A percentile compares a stretch with the other conserved stretches of the same genome.
Conservation (phyloP, 305 asterid genomes). For the Lippia alba region DNA sequence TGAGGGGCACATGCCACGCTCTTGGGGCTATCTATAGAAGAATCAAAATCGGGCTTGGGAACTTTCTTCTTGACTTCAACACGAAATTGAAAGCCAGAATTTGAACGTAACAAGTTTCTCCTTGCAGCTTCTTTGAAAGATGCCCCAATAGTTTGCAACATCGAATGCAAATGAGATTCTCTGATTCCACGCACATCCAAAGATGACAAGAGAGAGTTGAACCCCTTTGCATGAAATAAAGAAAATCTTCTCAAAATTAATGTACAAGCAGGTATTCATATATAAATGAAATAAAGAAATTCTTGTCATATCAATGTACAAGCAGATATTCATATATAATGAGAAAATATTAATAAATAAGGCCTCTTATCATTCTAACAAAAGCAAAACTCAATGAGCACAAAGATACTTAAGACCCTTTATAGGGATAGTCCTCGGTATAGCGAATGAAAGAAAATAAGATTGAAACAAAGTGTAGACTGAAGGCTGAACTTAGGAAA, state of each 20-base stretch:
- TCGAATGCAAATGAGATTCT: conserved; percentile 80
- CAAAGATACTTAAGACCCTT: neutral
- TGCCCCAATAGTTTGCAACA: conserved; percentile 75
- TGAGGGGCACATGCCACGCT: conserved; percentile 31
- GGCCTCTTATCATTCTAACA: neutral
- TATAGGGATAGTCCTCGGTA: neutral
- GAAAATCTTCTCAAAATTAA: conserved; percentile 3
- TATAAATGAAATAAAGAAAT: neutral
- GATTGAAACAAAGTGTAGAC: neutral
- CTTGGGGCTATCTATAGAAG: conserved; percentile 38
- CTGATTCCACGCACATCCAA: conserved; percentile 89
- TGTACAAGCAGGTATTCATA: neutral
- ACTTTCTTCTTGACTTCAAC: conserved; percentile 41
- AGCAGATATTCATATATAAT: too few relatives aligned
- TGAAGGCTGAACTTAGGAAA: neutral
- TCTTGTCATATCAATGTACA: too few relatives aligned
- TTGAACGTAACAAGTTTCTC: conserved; percentile 36
- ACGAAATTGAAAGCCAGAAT: conserved; percentile 28
- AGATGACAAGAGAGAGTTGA: conserved; percentile 74
- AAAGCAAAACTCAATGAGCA: neutral
- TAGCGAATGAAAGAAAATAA: neutral
- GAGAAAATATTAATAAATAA: too few relatives aligned
- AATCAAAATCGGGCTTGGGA: conserved; percentile 35
- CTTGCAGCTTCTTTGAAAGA: conserved; percentile 63
- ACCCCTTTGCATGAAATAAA: conserved; percentile 58